Evolutionary conservation across 352 stramenopile genomes (phyloP), one percentile per base, ranked within the genome.

Genomic region (Pythium phragmiticola): DNA sequence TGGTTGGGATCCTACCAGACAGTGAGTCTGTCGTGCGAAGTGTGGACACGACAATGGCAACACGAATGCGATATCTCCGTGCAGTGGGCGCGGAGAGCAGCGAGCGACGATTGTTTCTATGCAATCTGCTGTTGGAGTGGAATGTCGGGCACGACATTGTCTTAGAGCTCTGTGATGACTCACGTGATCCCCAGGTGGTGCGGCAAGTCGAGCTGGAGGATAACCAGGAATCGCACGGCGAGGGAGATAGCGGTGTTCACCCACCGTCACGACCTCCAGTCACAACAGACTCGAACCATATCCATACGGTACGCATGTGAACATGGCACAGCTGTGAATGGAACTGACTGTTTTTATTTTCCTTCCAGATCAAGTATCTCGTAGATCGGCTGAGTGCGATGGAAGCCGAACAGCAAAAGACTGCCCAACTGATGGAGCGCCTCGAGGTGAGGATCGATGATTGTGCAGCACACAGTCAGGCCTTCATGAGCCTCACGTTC

Each of bases 41-140:
- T 14, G 34, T 66, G 7, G 51, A 49, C 3, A 2, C 36, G 0
- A 1, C 48, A 14, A 13, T 36, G 7, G 6, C 17, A 12, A 63
- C 39, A 19, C 45, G 53, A 17, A 16, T 54, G 3, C 21, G 54
- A 63, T 36, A 61, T 14, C 47, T 64, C 23, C 39, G 23, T 30
- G 33, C 43, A 11, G 26, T 58, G 14, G 42, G 28, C 13, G n/a
- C 28, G 1, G 58, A 65, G 34, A 66, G 50, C 46, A 64, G 28
- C 41, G 50, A 55, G 30, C 48, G 54, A 19, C 52, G 59, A 65
- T 67, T 87, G 52, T 28, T 76, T 30, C 65, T 89, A 6, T 81
- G 77, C 34, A 74, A 72, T 13, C 41, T 84, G 41, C 56, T 89
- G 16, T 68, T 89, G 9, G 75, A 89, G 21, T 89, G 80, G 80